Conservation (phyloP, 805 yeast genomes). For the Candida odintsovae region DNA sequence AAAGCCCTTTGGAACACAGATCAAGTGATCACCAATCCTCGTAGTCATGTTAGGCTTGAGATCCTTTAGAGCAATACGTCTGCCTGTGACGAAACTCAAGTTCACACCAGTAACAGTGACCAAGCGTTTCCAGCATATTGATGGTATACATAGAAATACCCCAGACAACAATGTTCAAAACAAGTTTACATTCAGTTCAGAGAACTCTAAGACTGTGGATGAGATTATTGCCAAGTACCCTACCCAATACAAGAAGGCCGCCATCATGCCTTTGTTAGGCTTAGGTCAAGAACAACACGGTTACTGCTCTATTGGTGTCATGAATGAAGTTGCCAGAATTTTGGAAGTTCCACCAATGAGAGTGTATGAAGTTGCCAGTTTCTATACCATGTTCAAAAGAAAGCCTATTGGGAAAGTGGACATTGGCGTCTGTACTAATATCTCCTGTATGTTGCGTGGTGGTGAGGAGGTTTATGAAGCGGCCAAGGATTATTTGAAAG, state of each 20-base stretch:
- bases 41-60: not conserved
- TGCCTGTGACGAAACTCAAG: not conserved
- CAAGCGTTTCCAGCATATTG: constrained; percentile 14
- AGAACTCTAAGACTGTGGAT: constrained; percentile 62
- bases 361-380: constrained; percentile 88
- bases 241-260: constrained; percentile 79
- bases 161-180: constrained; percentile 58
- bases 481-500: constrained; percentile 51
- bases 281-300: constrained; percentile 86
- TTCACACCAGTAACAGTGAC: not conserved
- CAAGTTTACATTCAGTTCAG: constrained; percentile 67
- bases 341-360: constrained; percentile 92
- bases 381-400: constrained; percentile 87
- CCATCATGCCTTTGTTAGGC: constrained; percentile 82
- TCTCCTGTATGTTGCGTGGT: constrained; percentile 83
- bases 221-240: constrained; percentile 77
- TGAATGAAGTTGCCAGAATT: constrained; percentile 83
- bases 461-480: constrained; percentile 76
- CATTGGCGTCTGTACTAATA: constrained; percentile 82
- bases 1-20: not conserved
- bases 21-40: not conserved
- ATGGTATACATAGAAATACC: constrained; percentile 64
- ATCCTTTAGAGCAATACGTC: not conserved
- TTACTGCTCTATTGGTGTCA: constrained; percentile 77
- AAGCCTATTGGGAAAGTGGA: constrained; percentile 81